These are phyloP conservation scores for Elsinoe fawcettii DNA, from an alignment of 2,329 filamentous ascomycete species.

Conservation along the genomic window DNA sequence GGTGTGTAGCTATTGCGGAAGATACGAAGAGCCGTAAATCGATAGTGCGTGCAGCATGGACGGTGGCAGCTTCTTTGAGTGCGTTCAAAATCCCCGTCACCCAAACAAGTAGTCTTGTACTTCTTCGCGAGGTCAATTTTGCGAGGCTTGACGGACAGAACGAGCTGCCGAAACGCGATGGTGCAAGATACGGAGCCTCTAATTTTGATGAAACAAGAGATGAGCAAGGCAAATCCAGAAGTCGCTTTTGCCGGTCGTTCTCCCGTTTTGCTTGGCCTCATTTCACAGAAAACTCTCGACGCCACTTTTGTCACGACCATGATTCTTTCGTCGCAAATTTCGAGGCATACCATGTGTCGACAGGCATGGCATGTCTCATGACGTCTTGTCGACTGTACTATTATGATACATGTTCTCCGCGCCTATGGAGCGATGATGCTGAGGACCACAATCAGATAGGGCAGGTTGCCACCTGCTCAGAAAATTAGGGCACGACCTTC, in stretches of 20 bases:
- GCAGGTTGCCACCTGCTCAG: too few species aligned
- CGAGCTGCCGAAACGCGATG: neutral
- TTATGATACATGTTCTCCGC: neutral
- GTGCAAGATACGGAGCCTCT: neutral
- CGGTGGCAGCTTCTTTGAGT: too few species aligned
- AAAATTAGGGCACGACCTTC: too few species aligned
- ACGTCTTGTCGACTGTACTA: neutral
- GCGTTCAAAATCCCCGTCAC: too few species aligned
- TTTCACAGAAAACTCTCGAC: neutral
- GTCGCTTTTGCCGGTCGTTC: neutral
- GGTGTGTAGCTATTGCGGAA: too few species aligned
- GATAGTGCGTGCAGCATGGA: too few species aligned
- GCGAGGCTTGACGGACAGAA: neutral
- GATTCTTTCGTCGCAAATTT: neutral
- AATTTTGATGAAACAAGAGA: constrained; percentile 5
- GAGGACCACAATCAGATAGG: neutral
- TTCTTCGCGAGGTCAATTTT: neutral
- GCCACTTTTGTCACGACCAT: neutral
- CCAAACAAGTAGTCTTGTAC: neutral
- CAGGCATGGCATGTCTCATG: neutral
- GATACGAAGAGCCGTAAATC: too few species aligned
- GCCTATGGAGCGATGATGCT: neutral
- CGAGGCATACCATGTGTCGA: neutral
- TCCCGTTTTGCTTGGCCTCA: neutral
- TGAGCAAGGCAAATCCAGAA: neutral